A percentile compares a stretch with the other conserved stretches of the same genome.
These are phyloP conservation scores for Fusarium circinatum DNA, from an alignment of 2,329 filamentous ascomycete genomes.

Conservation along the genomic window DNA sequence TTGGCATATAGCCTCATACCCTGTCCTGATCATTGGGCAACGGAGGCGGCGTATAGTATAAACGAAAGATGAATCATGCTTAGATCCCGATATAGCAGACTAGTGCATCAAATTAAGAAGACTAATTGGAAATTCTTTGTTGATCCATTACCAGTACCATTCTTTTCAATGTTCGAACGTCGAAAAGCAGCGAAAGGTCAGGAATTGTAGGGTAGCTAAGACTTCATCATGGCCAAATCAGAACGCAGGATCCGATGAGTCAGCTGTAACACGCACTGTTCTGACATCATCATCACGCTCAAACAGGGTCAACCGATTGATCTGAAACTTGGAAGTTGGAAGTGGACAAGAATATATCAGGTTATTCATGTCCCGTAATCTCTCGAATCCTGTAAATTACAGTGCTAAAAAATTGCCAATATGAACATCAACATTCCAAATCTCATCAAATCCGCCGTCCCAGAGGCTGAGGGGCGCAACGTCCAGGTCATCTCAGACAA, in stretches of 20 bases:
- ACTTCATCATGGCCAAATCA: not conserved
- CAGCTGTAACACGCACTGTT: not conserved
- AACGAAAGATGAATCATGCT: rapidly evolving
- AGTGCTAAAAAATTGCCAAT: not conserved
- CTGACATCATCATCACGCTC: constrained; percentile 31
- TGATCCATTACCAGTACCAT: no score
- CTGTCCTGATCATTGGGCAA: rapidly evolving
- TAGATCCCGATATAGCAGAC: rapidly evolving
- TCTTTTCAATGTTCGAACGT: no score
- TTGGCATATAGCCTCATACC: rapidly evolving
- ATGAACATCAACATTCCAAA: constrained; percentile 46
- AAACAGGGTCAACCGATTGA: constrained; percentile 12
- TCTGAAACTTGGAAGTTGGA: constrained; percentile 34
- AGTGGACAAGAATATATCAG: constrained; percentile 16
- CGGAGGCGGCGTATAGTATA: rapidly evolving
- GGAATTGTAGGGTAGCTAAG: not conserved
- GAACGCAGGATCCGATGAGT: not conserved
- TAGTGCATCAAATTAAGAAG: no score
- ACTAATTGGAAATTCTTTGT: no score
- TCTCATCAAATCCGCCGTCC: constrained; percentile 46
- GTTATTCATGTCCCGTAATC: not conserved
- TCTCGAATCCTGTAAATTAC: no score
- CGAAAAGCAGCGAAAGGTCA: not conserved
- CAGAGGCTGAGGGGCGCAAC: constrained; percentile 47
- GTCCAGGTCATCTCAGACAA: constrained; percentile 47